phyloP scores from a whole-genome alignment of 1,284 basidiomycete genomes.

The Polyporus tsugae region DNA sequence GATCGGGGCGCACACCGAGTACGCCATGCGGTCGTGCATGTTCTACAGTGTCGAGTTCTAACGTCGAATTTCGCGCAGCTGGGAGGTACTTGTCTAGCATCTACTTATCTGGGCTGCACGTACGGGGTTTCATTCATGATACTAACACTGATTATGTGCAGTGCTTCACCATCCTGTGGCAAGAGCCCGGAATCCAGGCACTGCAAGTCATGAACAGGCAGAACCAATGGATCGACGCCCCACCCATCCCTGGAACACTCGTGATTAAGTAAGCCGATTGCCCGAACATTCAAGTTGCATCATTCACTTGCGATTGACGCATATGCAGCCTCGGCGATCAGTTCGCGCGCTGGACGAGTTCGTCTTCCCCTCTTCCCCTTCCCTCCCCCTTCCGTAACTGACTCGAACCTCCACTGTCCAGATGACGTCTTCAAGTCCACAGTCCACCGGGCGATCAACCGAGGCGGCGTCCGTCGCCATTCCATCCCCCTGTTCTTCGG shows the following conservation, averaged over 20 bases:
- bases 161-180: conserved; percentile 89
- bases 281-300: no score
- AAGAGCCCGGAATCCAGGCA: conserved; percentile 64
- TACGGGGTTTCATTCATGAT: not conserved
- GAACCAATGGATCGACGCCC: conserved; percentile 62
- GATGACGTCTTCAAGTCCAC: conserved; percentile 78
- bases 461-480: conserved; percentile 73
- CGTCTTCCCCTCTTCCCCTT: conserved; percentile 32
- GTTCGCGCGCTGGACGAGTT: conserved; percentile 89
- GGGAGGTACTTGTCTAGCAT: conserved; percentile 23
- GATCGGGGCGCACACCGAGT: conserved; percentile 88
- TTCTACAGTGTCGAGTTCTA: not conserved
- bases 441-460: conserved; percentile 83
- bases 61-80: conserved; percentile 22
- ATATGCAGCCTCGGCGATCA: conserved; percentile 80
- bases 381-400: not conserved
- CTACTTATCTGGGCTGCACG: conserved; percentile 9
- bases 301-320: not conserved
- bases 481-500: conserved; percentile 88
- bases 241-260: conserved; percentile 59
- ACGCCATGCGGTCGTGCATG: conserved; percentile 32
- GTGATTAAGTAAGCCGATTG: conserved; percentile 66
- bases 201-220: conserved; percentile 62
- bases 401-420: not conserved
- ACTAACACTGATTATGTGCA: no score